These are phyloP conservation scores for Trichoderma sp. DNA, from an alignment of 2,329 filamentous ascomycete genomes.

Conservation along the genomic window DNA sequence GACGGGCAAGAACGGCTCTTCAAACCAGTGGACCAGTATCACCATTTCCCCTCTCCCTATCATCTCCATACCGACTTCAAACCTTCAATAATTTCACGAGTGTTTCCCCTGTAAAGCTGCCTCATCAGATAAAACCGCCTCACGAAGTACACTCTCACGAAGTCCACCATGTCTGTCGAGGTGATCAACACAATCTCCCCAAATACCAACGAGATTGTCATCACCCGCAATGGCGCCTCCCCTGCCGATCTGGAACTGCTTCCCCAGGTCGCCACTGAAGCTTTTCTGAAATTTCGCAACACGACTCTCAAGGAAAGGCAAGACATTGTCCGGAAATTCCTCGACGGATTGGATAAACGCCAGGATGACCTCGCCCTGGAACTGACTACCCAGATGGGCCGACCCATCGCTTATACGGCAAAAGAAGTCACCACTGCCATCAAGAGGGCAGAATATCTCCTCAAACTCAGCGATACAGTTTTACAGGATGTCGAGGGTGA, in stretches of 20 bases:
- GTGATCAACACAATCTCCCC: conserved; percentile 81
- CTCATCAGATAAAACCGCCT: background rate
- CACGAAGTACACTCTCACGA: background rate
- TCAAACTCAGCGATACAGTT: conserved; percentile 78
- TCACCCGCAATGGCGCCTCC: conserved; percentile 76
- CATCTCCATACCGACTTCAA: background rate
- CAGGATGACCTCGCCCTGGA: conserved; percentile 82
- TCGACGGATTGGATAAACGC: conserved; percentile 68
- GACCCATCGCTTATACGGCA: conserved; percentile 82
- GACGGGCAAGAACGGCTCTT: conserved; percentile 11
- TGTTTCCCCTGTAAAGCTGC: background rate
- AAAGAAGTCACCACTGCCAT: conserved; percentile 85
- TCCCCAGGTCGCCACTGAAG: conserved; percentile 69
- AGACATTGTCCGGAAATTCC: conserved; percentile 76
- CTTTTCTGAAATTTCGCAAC: conserved; percentile 75
- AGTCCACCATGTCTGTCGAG: conserved; percentile 61
- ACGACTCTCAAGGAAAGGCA: conserved; percentile 76
- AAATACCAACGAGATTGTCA: conserved; percentile 79
- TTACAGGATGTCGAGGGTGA: conserved; percentile 82
- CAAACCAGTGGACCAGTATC: background rate
- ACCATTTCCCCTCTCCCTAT: conserved; percentile 12
- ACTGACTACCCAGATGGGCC: conserved; percentile 91
- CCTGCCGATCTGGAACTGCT: conserved; percentile 68
- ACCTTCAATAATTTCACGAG: background rate
- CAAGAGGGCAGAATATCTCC: conserved; percentile 80